These are phyloP conservation scores for Erodium texanum DNA, from an alignment of 441 rosid genomes.

Conservation along the genomic window DNA sequence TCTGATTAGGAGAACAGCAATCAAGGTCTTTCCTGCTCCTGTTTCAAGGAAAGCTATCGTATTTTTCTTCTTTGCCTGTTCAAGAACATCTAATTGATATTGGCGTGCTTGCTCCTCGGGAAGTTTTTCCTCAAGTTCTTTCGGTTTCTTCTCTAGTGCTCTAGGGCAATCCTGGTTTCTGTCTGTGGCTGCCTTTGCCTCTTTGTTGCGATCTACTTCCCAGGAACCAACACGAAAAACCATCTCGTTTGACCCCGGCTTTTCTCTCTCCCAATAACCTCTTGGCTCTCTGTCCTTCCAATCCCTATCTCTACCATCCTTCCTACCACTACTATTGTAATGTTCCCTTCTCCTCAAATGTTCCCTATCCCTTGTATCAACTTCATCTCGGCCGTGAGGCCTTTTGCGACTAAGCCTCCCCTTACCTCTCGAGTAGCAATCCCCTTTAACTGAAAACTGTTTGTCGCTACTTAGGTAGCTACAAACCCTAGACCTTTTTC, in stretches of 20 bases:
- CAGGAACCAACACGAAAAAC: constrained; percentile 70
- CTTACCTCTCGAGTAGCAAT: constrained; percentile 39
- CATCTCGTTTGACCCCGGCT: constrained; percentile 56
- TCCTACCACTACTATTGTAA: constrained; percentile 34
- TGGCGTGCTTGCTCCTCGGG: constrained; percentile 87
- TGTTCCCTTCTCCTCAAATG: constrained; percentile 51
- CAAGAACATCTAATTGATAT: constrained; percentile 95
- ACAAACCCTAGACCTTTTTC: constrained; percentile 46
- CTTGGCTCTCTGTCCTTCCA: constrained; percentile 60
- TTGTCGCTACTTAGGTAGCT: constrained; percentile 28
- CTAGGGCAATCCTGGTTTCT: constrained; percentile 37
- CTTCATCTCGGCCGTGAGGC: constrained; percentile 53
- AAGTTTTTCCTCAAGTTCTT: constrained; percentile 58
- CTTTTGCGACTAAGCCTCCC: constrained; percentile 54
- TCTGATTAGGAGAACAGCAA: constrained; percentile 81
- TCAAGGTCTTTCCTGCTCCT: constrained; percentile 97
- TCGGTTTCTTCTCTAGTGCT: constrained; percentile 43
- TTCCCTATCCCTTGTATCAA: constrained; percentile 51
- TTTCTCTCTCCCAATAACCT: constrained; percentile 99
- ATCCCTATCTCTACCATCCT: constrained; percentile 53
- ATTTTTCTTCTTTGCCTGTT: constrained; percentile 85
- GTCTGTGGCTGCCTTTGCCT: constrained; percentile 38
- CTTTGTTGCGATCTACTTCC: constrained; percentile 64
- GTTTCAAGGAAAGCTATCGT: constrained; percentile 98
- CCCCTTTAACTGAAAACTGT: constrained; percentile 36